A percentile compares a stretch with the other conserved stretches of the same genome.
Conservation (phyloP, 1,139 yeast species). For the Nakaseomyces nivariensis region DNA sequence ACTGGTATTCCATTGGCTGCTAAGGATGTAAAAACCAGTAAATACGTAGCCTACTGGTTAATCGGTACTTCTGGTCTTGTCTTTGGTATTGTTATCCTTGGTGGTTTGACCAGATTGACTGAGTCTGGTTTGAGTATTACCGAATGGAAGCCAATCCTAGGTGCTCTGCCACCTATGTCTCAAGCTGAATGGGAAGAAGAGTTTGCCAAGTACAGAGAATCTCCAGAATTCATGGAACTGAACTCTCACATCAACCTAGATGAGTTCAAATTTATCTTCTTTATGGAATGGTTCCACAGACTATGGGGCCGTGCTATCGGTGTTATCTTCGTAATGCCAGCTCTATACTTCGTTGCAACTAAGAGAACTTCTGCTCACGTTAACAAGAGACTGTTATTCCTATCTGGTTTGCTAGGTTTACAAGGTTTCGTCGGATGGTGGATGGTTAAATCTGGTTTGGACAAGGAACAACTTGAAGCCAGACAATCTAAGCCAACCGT, state of each 20-base stretch:
- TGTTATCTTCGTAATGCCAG: constrained; percentile 70
- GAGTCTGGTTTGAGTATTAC: constrained; percentile 95
- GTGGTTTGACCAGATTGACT: constrained; percentile 89
- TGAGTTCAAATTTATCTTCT: constrained; percentile 89
- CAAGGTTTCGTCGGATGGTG: constrained; percentile 99
- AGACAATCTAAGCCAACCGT: constrained; percentile 90
- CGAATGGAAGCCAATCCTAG: constrained; percentile 98
- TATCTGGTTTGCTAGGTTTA: constrained; percentile 70
- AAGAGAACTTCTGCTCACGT: constrained; percentile 61
- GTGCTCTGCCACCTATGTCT: constrained; percentile 77
- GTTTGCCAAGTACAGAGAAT: constrained; percentile 65
- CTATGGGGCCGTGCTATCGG: constrained; percentile 90
- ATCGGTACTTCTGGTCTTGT: constrained; percentile 85
- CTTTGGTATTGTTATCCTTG: constrained; percentile 91
- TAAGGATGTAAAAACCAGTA: constrained; percentile 10
- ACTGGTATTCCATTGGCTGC: constrained; percentile 2
- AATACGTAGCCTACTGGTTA: constrained; percentile 72
- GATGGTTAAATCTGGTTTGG: constrained; percentile 98
- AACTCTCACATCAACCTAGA: constrained; percentile 86
- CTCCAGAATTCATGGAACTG: constrained; percentile 85
- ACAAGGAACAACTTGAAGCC: constrained; percentile 66
- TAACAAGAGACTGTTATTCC: constrained; percentile 56
- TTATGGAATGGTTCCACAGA: constrained; percentile 98
- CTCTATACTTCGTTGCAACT: constrained; percentile 63
- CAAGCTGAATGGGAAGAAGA: constrained; percentile 79